A percentile compares a stretch with the other conserved stretches of the same genome.
Evolutionary conservation across 2,329 filamentous ascomycete genomes (phyloP).

Genomic region (Colletotrichum coccodes): DNA sequence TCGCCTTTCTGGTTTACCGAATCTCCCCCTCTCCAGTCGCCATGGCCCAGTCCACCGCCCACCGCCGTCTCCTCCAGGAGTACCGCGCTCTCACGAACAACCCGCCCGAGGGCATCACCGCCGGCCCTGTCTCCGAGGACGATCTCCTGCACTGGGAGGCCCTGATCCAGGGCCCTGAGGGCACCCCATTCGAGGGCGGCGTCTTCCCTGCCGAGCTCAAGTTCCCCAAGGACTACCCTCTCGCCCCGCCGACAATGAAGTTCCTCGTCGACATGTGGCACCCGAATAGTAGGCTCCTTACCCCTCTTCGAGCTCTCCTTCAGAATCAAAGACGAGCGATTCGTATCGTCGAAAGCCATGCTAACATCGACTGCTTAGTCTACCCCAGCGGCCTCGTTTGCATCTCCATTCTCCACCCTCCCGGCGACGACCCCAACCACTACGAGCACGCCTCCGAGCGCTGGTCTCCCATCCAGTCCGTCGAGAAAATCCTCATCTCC

Average conservation of each 20-base stretch:
- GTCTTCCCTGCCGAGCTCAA: slow-evolving; percentile 95
- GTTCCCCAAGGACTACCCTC: slow-evolving; percentile 97
- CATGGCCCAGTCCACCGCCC: slow-evolving; percentile 72
- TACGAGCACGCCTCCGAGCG: slow-evolving; percentile 96
- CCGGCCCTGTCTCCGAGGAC: slow-evolving; percentile 91
- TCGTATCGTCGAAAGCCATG: too few species aligned
- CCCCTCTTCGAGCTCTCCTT: too few species aligned
- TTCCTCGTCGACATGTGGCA: slow-evolving; percentile 96
- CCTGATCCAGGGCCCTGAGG: slow-evolving; percentile 93
- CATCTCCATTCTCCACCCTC: slow-evolving; percentile 97
- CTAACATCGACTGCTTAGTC: slow-evolving; percentile 61
- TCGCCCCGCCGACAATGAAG: slow-evolving; percentile 94
- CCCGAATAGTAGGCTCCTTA: slow-evolving; percentile 89
- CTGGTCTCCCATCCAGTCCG: slow-evolving; percentile 96
- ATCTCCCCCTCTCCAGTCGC: neutral
- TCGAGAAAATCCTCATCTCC: slow-evolving; percentile 96
- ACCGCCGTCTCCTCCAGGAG: slow-evolving; percentile 91
- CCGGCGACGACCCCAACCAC: slow-evolving; percentile 97
- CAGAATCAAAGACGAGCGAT: too few species aligned
- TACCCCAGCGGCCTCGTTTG: slow-evolving; percentile 93
- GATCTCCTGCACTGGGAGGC: slow-evolving; percentile 98
- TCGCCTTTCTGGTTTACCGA: neutral
- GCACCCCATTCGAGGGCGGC: slow-evolving; percentile 94
- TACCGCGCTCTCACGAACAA: slow-evolving; percentile 94
- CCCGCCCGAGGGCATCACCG: slow-evolving; percentile 96